phyloP scores from a whole-genome alignment of 2,329 filamentous ascomycete genomes.

The Fragosphaeria purpurea region DNA sequence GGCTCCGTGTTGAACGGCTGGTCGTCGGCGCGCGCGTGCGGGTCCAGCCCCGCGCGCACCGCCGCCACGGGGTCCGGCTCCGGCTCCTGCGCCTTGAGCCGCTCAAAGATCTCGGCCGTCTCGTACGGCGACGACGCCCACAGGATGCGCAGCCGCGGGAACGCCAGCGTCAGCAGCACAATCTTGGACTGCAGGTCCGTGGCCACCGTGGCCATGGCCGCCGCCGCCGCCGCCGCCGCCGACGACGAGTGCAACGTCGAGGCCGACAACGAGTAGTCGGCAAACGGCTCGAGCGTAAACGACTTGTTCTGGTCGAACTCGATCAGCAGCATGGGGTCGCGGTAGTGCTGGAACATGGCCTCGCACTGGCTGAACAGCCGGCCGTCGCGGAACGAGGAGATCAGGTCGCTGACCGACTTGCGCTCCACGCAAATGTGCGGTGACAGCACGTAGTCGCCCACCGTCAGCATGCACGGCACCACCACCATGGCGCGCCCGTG shows the following conservation, averaged over 20 bases:
- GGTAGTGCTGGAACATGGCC: constrained; percentile 90
- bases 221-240: constrained; percentile 44
- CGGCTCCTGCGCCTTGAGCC: constrained; percentile 77
- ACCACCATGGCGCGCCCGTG: constrained; percentile 83
- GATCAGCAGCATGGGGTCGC: constrained; percentile 80
- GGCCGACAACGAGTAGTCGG: constrained; percentile 41
- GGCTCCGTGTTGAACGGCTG: constrained; percentile 72
- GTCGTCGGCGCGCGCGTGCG: constrained; percentile 49
- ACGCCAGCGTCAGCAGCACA: constrained; percentile 84
- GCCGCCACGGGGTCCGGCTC: constrained; percentile 88
- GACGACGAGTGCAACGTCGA: neutral
- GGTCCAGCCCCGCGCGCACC: constrained; percentile 70
- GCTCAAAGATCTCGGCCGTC: constrained; percentile 92
- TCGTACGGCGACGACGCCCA: constrained; percentile 93
- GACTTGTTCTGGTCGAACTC: constrained; percentile 97
- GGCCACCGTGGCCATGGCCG: constrained; percentile 37
- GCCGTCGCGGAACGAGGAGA: constrained; percentile 84
- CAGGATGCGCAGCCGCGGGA: constrained; percentile 80
- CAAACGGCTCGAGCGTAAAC: constrained; percentile 82
- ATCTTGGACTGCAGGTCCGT: constrained; percentile 85
- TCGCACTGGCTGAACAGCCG: constrained; percentile 87
- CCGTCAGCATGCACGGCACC: constrained; percentile 89
- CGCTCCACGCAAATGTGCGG: constrained; percentile 89
- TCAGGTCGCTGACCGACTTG: constrained; percentile 84
- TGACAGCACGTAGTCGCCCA: constrained; percentile 90